Conservation (phyloP, 2,329 filamentous ascomycete species). For the Penicillium nordicum region DNA sequence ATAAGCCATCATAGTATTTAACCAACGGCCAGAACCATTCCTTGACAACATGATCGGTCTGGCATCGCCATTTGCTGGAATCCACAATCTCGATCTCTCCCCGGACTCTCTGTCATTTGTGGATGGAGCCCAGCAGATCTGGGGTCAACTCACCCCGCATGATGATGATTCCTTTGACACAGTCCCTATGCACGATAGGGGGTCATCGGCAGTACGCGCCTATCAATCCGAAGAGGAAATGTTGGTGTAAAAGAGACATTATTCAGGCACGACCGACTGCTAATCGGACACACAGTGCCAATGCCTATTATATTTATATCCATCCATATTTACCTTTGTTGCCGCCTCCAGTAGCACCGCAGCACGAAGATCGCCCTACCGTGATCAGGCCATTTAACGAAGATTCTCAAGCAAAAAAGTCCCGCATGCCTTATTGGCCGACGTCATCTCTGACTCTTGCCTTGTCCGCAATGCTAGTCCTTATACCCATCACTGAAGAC, state of each 20-base stretch:
- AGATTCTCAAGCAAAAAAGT: slow-evolving; percentile 1
- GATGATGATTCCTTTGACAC: slow-evolving; percentile 7
- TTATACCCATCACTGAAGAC: slow-evolving; percentile 20
- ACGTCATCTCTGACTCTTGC: slow-evolving; percentile 21
- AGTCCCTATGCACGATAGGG: neutral
- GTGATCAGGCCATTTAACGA: slow-evolving; percentile 1
- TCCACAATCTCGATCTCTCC: slow-evolving; percentile 18
- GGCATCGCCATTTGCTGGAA: slow-evolving; percentile 13
- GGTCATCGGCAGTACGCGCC: slow-evolving; percentile 10
- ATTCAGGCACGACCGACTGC: neutral
- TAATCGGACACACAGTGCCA: slow-evolving; percentile 13
- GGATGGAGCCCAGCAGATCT: slow-evolving; percentile 8
- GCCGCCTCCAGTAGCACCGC: slow-evolving; percentile 10
- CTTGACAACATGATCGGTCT: slow-evolving; percentile 17
- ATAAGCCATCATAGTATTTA: neutral
- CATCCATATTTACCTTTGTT: slow-evolving; percentile 27
- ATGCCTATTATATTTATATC: slow-evolving; percentile 28
- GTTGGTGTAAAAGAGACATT: slow-evolving; percentile 9
- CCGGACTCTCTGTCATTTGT: slow-evolving; percentile 12
- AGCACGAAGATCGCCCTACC: slow-evolving; percentile 11
- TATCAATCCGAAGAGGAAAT: slow-evolving; percentile 23
- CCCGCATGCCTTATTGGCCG: slow-evolving; percentile 21
- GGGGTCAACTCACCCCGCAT: slow-evolving; percentile 13
- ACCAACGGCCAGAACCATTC: slow-evolving; percentile 8
- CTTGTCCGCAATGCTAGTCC: slow-evolving; percentile 20